Conservation (phyloP, 352 stramenopile species). For the Globisporangium nunn region DNA sequence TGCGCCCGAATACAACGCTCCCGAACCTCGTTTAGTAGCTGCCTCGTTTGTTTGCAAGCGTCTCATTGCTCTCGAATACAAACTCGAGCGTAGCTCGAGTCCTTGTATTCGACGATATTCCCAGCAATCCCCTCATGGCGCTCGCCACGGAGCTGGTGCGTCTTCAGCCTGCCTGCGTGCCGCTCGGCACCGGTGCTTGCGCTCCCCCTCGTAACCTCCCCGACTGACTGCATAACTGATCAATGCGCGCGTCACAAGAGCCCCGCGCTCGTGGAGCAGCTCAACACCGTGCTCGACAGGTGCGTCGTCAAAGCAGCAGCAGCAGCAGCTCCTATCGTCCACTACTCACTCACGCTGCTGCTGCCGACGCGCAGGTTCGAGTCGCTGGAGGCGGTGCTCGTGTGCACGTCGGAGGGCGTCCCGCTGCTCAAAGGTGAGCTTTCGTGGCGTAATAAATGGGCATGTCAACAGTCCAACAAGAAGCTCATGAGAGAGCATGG, state of each 20-base stretch:
- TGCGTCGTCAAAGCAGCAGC: slow-evolving; percentile 7
- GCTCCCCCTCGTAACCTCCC: neutral
- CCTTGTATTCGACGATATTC: neutral
- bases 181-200: neutral
- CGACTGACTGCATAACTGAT: too few species aligned
- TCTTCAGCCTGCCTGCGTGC: neutral
- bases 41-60: too few species aligned
- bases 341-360: neutral
- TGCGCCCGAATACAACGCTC: too few species aligned
- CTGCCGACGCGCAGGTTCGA: slow-evolving; percentile 42
- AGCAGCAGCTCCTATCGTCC: neutral
- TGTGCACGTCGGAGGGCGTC: slow-evolving; percentile 74
- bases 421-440: slow-evolving; percentile 58
- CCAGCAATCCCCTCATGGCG: too few species aligned
- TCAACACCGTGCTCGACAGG: slow-evolving; percentile 49
- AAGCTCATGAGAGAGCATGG: too few species aligned
- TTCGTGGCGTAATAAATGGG: neutral
- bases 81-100: neutral
- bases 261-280: slow-evolving; percentile 55
- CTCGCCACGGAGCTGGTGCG: slow-evolving; percentile 12
- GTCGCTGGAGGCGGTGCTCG: slow-evolving; percentile 62
- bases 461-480: too few species aligned
- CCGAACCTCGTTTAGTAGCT: too few species aligned
- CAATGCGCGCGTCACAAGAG: slow-evolving; percentile 18
- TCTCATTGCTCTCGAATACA: neutral